These are phyloP conservation scores for Neopestalotiopsis clavispora DNA, from an alignment of 2,329 filamentous ascomycete genomes.

Conservation along the genomic window DNA sequence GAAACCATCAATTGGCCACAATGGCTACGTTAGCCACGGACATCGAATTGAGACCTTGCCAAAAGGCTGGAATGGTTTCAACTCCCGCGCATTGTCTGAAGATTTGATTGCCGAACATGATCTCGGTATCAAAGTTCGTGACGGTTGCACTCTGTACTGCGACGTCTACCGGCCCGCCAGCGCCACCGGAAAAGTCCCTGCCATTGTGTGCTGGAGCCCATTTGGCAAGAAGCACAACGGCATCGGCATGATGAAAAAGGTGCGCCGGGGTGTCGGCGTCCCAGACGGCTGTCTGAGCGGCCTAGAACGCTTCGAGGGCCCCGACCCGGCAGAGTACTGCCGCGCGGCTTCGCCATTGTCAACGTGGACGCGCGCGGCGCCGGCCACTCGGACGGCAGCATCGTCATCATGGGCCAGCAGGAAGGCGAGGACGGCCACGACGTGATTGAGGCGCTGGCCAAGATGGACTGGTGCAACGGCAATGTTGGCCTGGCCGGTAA, in stretches of 20 bases:
- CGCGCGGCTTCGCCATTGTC: slow-evolving; percentile 38
- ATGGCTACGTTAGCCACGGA: slow-evolving; percentile 42
- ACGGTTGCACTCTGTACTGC: slow-evolving; percentile 46
- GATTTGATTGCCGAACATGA: slow-evolving; percentile 49
- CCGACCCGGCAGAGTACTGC: slow-evolving; percentile 32
- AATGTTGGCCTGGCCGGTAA: slow-evolving; percentile 48
- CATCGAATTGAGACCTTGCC: slow-evolving; percentile 43
- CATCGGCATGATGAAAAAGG: slow-evolving; percentile 40
- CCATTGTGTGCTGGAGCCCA: slow-evolving; percentile 47
- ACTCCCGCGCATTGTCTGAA: slow-evolving; percentile 37
- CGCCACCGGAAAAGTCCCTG: slow-evolving; percentile 42
- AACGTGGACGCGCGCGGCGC: slow-evolving; percentile 39
- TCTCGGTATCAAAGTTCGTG: slow-evolving; percentile 46
- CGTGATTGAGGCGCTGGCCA: slow-evolving; percentile 45
- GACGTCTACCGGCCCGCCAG: slow-evolving; percentile 50
- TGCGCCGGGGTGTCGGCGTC: slow-evolving; percentile 27
- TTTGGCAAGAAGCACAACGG: slow-evolving; percentile 52
- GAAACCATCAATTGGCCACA: slow-evolving; percentile 40
- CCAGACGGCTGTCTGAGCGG: slow-evolving; percentile 25
- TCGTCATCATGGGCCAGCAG: slow-evolving; percentile 40
- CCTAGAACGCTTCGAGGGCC: slow-evolving; percentile 30
- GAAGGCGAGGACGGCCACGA: slow-evolving; percentile 51
- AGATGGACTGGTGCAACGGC: slow-evolving; percentile 50
- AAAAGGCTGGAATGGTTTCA: slow-evolving; percentile 41
- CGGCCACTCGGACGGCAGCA: slow-evolving; percentile 31